phyloP scores from a whole-genome alignment of 2,329 filamentous ascomycete genomes.

The Rhynchosporium secalis region DNA sequence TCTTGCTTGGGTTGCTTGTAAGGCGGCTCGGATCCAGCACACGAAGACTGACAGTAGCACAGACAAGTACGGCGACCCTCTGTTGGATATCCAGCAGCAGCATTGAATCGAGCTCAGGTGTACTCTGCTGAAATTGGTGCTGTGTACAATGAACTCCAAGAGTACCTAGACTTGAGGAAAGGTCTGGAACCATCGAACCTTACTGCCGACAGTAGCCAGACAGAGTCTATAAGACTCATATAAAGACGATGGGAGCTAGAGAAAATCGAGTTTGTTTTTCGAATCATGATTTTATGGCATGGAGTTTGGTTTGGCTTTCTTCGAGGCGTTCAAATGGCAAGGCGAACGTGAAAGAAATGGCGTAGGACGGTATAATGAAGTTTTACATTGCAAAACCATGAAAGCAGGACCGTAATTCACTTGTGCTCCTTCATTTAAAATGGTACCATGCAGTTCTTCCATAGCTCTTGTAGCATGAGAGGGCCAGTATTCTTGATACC shows the following conservation, averaged over 20 bases:
- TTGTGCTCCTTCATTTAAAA: not conserved
- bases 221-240: not conserved
- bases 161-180: no score
- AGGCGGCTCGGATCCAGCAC: not conserved
- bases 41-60: conserved; percentile 38
- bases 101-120: not conserved
- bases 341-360: not conserved
- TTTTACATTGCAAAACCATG: not conserved
- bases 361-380: not conserved
- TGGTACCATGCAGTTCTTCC: not conserved
- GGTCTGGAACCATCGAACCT: not conserved
- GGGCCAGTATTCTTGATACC: not conserved
- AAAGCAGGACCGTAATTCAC: not conserved
- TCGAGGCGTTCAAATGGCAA: not conserved
- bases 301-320: conserved; percentile 1
- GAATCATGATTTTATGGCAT: conserved; percentile 1
- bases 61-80: conserved; percentile 16
- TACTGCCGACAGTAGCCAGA: not conserved
- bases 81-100: not conserved
- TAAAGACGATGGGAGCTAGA: not conserved
- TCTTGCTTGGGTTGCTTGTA: not conserved
- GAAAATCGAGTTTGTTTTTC: not conserved
- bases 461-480: not conserved
- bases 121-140: not conserved
- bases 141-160: not conserved